A percentile compares a stretch with the other conserved stretches of the same genome.
Conservation (phyloP, 192 early-diverging fungal species). For the Linnemannia zychae region DNA sequence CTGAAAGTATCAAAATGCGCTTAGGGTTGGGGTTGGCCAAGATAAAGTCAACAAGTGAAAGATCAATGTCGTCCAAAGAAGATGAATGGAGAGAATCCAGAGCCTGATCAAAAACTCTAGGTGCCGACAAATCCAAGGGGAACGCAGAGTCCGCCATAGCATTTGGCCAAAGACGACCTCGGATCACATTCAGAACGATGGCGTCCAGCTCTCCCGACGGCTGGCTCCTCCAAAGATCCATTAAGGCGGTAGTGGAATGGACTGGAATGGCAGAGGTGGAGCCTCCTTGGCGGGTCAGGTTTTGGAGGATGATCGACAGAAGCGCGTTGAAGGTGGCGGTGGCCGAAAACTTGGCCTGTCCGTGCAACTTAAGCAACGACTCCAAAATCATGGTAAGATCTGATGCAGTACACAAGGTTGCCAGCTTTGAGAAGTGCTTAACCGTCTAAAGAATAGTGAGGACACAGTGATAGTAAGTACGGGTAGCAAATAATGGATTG, state of each 20-base stretch:
- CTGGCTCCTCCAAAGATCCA: slow-evolving; percentile 48
- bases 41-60: slow-evolving; percentile 45
- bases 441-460: slow-evolving; percentile 28
- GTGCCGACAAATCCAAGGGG: slow-evolving; percentile 24
- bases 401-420: slow-evolving; percentile 32
- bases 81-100: slow-evolving; percentile 23
- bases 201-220: slow-evolving; percentile 49
- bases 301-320: slow-evolving; percentile 34
- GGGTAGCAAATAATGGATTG: not conserved
- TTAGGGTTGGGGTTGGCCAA: slow-evolving; percentile 14
- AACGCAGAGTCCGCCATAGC: slow-evolving; percentile 19
- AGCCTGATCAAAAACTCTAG: slow-evolving; percentile 40
- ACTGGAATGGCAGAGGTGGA: slow-evolving; percentile 32
- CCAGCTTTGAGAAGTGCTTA: slow-evolving; percentile 31
- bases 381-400: slow-evolving; percentile 41
- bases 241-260: slow-evolving; percentile 30
- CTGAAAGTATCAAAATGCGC: slow-evolving; percentile 40
- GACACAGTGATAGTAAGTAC: not conserved
- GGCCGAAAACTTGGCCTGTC: slow-evolving; percentile 28
- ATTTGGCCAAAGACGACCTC: slow-evolving; percentile 40
- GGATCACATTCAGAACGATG: slow-evolving; percentile 41
- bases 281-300: slow-evolving; percentile 24
- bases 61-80: slow-evolving; percentile 4
- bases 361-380: slow-evolving; percentile 29
- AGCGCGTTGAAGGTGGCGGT: slow-evolving; percentile 40